These are phyloP conservation scores for Leccinum cinnamomeum DNA, from an alignment of 1,284 basidiomycete species.

Conservation along the genomic window DNA sequence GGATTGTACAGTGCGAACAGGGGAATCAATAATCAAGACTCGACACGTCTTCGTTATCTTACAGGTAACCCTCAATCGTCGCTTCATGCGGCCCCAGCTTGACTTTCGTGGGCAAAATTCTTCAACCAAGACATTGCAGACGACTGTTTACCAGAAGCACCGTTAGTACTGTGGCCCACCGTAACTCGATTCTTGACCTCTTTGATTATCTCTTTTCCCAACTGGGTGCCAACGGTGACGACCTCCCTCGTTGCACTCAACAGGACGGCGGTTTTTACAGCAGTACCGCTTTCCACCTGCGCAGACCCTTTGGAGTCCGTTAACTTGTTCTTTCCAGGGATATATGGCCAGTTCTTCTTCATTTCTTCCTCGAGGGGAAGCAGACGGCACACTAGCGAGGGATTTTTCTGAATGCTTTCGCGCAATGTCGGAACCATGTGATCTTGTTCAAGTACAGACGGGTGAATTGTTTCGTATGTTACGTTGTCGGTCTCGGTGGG, in stretches of 20 bases:
- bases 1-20: neutral
- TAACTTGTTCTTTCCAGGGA: constrained; percentile 20
- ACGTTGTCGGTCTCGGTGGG: constrained; percentile 46
- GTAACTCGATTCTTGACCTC: constrained; percentile 19
- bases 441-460: constrained; percentile 54
- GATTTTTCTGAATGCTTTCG: constrained; percentile 40
- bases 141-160: constrained; percentile 18
- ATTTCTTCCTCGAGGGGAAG: constrained; percentile 55
- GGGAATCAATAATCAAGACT: neutral
- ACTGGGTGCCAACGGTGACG: constrained; percentile 10
- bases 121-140: constrained; percentile 27
- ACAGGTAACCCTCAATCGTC: neutral
- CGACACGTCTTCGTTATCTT: neutral
- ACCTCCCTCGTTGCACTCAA: constrained; percentile 22
- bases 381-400: constrained; percentile 45
- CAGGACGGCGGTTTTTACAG: constrained; percentile 7
- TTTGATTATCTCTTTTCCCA: constrained; percentile 28
- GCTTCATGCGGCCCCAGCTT: constrained; percentile 12
- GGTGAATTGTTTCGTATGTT: constrained; percentile 62
- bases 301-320: constrained; percentile 12
- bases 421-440: constrained; percentile 38
- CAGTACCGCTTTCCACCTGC: constrained; percentile 7
- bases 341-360: constrained; percentile 46
- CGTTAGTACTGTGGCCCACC: constrained; percentile 12
- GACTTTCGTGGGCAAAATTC: constrained; percentile 28